phyloP scores from a whole-genome alignment of 305 asterid genomes.

The Solanum chacoense region DNA sequence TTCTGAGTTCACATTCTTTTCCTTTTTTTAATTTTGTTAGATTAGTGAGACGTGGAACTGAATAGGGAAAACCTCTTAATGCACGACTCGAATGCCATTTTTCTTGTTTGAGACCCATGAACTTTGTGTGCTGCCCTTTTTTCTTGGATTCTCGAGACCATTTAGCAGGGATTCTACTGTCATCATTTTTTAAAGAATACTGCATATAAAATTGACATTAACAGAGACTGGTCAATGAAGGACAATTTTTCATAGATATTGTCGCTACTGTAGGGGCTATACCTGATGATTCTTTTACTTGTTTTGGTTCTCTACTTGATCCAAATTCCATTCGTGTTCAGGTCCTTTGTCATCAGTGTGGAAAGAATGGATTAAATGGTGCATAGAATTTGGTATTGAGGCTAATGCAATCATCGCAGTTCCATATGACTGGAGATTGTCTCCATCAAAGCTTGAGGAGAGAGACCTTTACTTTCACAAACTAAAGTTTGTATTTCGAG shows the following conservation, averaged over 20 bases:
- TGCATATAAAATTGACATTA: neutral
- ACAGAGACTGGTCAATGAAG: neutral
- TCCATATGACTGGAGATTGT: constrained; percentile 96
- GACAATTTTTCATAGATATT: neutral
- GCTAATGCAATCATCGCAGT: constrained; percentile 92
- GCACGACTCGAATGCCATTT: neutral
- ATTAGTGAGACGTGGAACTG: neutral
- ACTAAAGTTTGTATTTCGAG: constrained; percentile 46
- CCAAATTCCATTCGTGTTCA: constrained; percentile 20
- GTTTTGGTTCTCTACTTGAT: neutral
- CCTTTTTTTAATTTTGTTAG: neutral
- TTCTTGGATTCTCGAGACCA: neutral
- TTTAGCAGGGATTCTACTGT: neutral
- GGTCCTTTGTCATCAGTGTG: constrained; percentile 99
- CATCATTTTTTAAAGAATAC: neutral
- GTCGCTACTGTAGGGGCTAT: neutral
- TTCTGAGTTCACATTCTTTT: neutral
- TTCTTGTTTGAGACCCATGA: neutral
- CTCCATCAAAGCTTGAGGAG: constrained; percentile 96
- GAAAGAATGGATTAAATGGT: constrained; percentile 99
- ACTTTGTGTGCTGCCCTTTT: neutral
- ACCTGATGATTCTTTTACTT: neutral
- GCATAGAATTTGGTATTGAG: constrained; percentile 98
- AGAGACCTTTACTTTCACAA: constrained; percentile 97
- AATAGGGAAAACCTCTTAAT: neutral